Conservation (phyloP, 805 yeast genomes). For the Pichia occidentalis region DNA sequence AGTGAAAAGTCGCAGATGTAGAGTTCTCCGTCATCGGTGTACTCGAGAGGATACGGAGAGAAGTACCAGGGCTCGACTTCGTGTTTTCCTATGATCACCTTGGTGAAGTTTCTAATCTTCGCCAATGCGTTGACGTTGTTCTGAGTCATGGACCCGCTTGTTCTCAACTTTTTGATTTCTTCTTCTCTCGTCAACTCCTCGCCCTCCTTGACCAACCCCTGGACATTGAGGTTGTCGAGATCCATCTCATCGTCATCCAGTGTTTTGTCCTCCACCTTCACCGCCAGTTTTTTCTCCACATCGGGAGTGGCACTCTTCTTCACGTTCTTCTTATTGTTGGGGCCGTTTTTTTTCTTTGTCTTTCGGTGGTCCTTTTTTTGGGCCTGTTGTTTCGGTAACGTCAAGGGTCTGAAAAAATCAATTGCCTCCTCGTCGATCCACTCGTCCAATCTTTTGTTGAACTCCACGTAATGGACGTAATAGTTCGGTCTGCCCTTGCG, state of each 20-base stretch:
- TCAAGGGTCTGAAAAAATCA: constrained; percentile 62
- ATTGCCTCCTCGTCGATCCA: constrained; percentile 77
- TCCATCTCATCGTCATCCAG: constrained; percentile 65
- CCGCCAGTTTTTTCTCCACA: constrained; percentile 4
- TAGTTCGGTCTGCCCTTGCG: constrained; percentile 73
- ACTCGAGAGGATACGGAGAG: constrained; percentile 92
- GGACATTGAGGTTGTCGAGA: constrained; percentile 77
- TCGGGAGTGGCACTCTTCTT: constrained; percentile 15
- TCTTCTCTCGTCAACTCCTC: constrained; percentile 81
- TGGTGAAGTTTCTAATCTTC: constrained; percentile 74
- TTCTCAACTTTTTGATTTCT: constrained; percentile 84
- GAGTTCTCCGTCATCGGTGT: constrained; percentile 76
- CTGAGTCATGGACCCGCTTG: constrained; percentile 97
- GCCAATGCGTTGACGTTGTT: constrained; percentile 76
- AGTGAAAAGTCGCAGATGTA: constrained; percentile 89
- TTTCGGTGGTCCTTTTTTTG: constrained; percentile 37
- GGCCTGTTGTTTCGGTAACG: constrained; percentile 57
- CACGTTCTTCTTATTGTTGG: constrained; percentile 12
- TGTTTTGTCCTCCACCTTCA: constrained; percentile 9
- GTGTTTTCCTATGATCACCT: constrained; percentile 79
- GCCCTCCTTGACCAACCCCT: constrained; percentile 58
- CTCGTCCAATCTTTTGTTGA: constrained; percentile 93
- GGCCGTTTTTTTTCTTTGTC: constrained; percentile 33
- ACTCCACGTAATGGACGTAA: constrained; percentile 92
- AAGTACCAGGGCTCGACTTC: constrained; percentile 99